These are phyloP conservation scores for Carex myosuroides DNA, from an alignment of 176 grass and related monocot genomes.

Conservation along the genomic window DNA sequence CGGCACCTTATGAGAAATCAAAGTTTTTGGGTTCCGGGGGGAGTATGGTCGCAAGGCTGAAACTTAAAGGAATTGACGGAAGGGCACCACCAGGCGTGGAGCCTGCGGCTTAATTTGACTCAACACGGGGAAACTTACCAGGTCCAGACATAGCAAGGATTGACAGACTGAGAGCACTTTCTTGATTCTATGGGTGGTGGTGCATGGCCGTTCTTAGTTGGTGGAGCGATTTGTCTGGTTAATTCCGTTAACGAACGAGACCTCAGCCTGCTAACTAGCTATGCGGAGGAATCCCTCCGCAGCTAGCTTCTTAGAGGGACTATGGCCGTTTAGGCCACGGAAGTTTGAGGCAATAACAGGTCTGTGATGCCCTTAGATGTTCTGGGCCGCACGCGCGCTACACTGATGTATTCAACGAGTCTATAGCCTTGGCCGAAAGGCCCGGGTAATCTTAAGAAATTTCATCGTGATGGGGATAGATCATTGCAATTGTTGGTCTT, in stretches of 20 bases:
- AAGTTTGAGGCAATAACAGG: conserved; percentile 62
- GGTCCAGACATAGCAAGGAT: conserved; percentile 21
- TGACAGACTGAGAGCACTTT: no score
- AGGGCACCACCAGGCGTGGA: conserved; percentile 27
- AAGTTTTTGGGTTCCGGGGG: conserved; percentile 38
- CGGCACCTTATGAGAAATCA: conserved; percentile 36
- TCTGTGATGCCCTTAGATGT: conserved; percentile 62
- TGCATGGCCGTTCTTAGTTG: no score
- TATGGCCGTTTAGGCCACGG: conserved; percentile 43
- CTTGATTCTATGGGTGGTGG: no score
- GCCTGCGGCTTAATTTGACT: conserved; percentile 33
- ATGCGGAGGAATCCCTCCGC: conserved; percentile 38
- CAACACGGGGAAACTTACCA: conserved; percentile 38
- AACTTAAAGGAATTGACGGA: conserved; percentile 32
- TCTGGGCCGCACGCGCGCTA: conserved; percentile 48
- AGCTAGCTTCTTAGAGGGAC: conserved; percentile 53
- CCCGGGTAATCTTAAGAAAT: conserved; percentile 63
- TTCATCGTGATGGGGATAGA: conserved; percentile 91
- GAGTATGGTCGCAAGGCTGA: conserved; percentile 32
- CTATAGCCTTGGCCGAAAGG: conserved; percentile 49
- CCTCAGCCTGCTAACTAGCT: conserved; percentile 56
- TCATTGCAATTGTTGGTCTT: conserved; percentile 96
- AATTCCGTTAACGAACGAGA: conserved; percentile 55
- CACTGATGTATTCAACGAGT: conserved; percentile 59
- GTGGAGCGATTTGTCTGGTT: conserved; percentile 48